Conservation (phyloP, 129 eudicot species). For the Flaveria sonorensis region DNA sequence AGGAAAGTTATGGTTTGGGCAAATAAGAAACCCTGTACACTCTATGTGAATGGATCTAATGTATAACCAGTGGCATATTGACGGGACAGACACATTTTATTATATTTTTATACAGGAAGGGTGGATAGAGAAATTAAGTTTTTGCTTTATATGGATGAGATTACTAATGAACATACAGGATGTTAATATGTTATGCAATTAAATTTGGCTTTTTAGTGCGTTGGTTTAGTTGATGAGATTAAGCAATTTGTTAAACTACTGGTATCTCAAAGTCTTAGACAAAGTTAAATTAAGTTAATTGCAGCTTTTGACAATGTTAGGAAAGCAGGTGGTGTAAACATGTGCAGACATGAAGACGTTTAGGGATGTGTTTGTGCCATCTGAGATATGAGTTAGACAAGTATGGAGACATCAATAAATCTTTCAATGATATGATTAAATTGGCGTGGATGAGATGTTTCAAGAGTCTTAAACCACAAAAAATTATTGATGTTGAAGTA, state of each 20-base stretch:
- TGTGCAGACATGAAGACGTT: neutral
- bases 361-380: neutral
- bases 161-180: neutral
- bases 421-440: neutral
- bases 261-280: neutral
- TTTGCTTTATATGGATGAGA: constrained; percentile 2
- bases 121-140: neutral
- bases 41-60: neutral
- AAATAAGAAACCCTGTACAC: neutral
- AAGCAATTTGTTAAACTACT: neutral
- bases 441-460: neutral
- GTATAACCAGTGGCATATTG: neutral
- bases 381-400: constrained; percentile 2
- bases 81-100: neutral
- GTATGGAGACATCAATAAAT: neutral
- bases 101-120: neutral
- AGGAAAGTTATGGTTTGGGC: neutral
- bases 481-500: neutral
- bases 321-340: constrained; percentile 3
- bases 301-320: constrained; percentile 11
- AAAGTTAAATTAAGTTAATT: neutral
- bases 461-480: neutral
- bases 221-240: neutral
- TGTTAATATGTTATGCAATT: neutral
- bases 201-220: neutral